These are phyloP conservation scores for Penicillium sp. DNA, from an alignment of 2,329 filamentous ascomycete species.

Conservation along the genomic window DNA sequence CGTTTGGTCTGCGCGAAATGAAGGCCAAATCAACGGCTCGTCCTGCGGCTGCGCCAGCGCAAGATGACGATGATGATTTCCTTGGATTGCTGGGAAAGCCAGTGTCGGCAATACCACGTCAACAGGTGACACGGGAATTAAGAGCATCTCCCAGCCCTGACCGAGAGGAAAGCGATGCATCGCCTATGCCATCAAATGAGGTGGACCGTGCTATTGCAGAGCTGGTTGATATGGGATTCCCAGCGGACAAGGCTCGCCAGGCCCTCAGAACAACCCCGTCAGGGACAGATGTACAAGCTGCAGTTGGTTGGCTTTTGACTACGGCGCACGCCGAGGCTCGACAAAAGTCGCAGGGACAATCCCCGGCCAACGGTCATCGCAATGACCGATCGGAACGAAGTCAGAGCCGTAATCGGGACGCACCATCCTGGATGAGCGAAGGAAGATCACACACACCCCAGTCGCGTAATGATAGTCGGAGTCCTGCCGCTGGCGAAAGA, in stretches of 20 bases:
- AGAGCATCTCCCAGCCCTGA: slow-evolving; percentile 10
- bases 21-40: slow-evolving; percentile 55
- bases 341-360: slow-evolving; percentile 57
- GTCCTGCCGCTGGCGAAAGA: slow-evolving; percentile 56
- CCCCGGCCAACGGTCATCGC: slow-evolving; percentile 19
- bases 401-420: slow-evolving; percentile 30
- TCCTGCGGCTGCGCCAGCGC: slow-evolving; percentile 43
- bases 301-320: slow-evolving; percentile 85
- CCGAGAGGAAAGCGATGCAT: slow-evolving; percentile 15
- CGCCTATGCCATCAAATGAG: slow-evolving; percentile 44
- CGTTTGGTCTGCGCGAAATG: slow-evolving; percentile 75
- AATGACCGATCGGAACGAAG: slow-evolving; percentile 24
- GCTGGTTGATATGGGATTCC: slow-evolving; percentile 92
- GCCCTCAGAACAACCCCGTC: slow-evolving; percentile 78
- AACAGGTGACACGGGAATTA: slow-evolving; percentile 28
- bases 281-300: slow-evolving; percentile 77
- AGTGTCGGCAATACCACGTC: slow-evolving; percentile 51
- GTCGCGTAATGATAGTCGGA: slow-evolving; percentile 31
- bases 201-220: slow-evolving; percentile 82
- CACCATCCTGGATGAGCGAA: slow-evolving; percentile 65
- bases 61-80: slow-evolving; percentile 61
- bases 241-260: slow-evolving; percentile 74
- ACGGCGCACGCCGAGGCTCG: slow-evolving; percentile 84
- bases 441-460: slow-evolving; percentile 34
- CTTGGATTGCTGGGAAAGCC: slow-evolving; percentile 61